phyloP scores from a whole-genome alignment of 148 eudicot genomes.

The Chenopodium quinoa region DNA sequence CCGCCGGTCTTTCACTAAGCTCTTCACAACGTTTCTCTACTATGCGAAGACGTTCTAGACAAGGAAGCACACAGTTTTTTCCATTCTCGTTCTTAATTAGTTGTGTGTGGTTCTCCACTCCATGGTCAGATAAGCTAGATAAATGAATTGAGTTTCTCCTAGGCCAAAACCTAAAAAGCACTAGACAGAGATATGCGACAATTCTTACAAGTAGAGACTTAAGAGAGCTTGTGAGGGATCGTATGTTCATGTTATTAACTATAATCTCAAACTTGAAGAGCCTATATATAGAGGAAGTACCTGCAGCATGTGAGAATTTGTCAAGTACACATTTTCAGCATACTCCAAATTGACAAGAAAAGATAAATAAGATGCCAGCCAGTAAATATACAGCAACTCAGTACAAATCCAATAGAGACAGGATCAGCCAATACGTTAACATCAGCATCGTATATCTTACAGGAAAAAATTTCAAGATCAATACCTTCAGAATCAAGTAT shows the following conservation, averaged over 20 bases:
- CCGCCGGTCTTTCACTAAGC: constrained; percentile 52
- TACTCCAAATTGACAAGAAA: background rate
- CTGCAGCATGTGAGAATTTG: constrained; percentile 25
- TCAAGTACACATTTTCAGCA: background rate
- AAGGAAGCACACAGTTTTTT: constrained; percentile 37
- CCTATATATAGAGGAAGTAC: constrained; percentile 30
- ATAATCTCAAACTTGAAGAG: constrained; percentile 33
- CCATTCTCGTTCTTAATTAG: constrained; percentile 27
- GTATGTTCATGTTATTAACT: constrained; percentile 34
- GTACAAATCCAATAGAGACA: background rate
- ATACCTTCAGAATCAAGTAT: constrained; percentile 27
- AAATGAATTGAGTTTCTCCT: constrained; percentile 42
- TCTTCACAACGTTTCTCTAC: constrained; percentile 57
- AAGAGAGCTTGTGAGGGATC: constrained; percentile 31
- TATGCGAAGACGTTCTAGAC: constrained; percentile 58
- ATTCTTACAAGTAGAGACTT: constrained; percentile 35
- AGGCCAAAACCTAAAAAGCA: constrained; percentile 41
- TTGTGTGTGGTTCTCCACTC: constrained; percentile 25
- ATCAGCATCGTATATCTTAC: background rate
- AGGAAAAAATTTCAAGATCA: background rate
- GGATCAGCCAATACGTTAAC: background rate
- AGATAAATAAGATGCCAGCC: background rate
- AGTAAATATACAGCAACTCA: background rate
- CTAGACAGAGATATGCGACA: constrained; percentile 26
- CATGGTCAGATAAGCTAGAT: constrained; percentile 36